A percentile compares a stretch with the other conserved stretches of the same genome.
phyloP scores from a whole-genome alignment of 2,329 filamentous ascomycete genomes.

The Aspergillus piperis region DNA sequence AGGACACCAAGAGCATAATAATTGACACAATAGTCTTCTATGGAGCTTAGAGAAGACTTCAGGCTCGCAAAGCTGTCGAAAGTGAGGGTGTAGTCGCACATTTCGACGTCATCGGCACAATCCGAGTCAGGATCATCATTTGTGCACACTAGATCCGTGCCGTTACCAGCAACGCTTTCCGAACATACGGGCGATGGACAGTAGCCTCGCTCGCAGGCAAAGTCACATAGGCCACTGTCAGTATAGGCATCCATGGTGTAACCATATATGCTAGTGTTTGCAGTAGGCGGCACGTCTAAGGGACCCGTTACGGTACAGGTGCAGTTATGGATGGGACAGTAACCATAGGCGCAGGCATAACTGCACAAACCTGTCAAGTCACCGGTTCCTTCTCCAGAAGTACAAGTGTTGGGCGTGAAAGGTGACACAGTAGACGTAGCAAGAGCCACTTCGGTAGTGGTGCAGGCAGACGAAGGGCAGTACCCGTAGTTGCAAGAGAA shows the following conservation, averaged over 20 bases:
- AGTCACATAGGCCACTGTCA: constrained; percentile 5
- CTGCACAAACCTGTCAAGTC: background rate
- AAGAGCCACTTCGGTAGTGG: constrained; percentile 11
- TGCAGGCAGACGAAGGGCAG: constrained; percentile 13
- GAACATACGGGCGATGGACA: constrained; percentile 1
- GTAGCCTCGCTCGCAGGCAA: constrained; percentile 6
- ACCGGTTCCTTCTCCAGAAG: background rate
- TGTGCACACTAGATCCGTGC: background rate
- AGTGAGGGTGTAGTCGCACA: constrained; percentile 1
- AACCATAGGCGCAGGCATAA: background rate
- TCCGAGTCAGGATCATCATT: background rate
- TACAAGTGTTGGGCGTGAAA: constrained; percentile 8
- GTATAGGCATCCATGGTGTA: background rate
- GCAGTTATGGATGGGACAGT: constrained; percentile 2
- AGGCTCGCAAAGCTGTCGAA: background rate
- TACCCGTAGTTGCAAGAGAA: constrained; percentile 17
- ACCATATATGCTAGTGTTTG: constrained; percentile 1
- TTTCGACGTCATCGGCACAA: background rate
- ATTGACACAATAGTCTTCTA: background rate
- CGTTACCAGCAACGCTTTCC: background rate
- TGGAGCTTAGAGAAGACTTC: background rate
- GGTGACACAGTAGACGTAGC: constrained; percentile 13
- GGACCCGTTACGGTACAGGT: background rate
- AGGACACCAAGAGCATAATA: background rate
- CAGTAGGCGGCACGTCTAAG: background rate